phyloP scores from a whole-genome alignment of 345 rosid species.

The Linum trigynum region DNA sequence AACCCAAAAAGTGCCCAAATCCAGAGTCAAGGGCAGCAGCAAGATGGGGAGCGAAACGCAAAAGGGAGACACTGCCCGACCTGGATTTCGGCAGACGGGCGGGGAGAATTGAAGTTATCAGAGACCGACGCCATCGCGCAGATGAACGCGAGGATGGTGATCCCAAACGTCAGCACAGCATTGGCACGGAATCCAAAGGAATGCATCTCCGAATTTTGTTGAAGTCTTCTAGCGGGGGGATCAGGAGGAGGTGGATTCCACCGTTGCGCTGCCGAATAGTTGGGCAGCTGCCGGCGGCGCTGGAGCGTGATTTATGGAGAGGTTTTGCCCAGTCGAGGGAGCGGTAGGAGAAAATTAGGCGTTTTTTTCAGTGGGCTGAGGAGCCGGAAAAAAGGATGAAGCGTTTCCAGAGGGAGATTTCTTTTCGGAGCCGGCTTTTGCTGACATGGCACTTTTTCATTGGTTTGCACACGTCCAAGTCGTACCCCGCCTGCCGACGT shows the following conservation, averaged over 20 bases:
- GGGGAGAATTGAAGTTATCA: constrained; percentile 72
- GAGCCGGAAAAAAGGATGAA: neutral
- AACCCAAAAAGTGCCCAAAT: neutral
- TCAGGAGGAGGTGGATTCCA: neutral
- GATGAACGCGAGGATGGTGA: constrained; percentile 74
- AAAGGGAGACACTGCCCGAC: constrained; percentile 17
- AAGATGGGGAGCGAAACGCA: neutral
- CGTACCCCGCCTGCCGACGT: neutral
- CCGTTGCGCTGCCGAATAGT: neutral
- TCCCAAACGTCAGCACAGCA: constrained; percentile 69
- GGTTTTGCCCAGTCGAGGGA: neutral
- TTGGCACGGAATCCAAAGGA: constrained; percentile 83
- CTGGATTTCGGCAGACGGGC: constrained; percentile 81
- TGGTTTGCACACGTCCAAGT: neutral
- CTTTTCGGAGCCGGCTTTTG: neutral
- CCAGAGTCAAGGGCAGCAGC: neutral
- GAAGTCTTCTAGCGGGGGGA: neutral
- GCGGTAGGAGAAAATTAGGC: neutral
- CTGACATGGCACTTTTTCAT: neutral
- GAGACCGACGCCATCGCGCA: constrained; percentile 79
- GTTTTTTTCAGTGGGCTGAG: neutral
- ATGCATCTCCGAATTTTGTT: constrained; percentile 41
- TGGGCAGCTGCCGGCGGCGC: neutral
- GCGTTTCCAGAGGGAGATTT: neutral
- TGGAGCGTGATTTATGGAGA: neutral